These are phyloP conservation scores for Tylopilus rubrobrunneus DNA, from an alignment of 768 basidiomycete species.

Conservation along the genomic window DNA sequence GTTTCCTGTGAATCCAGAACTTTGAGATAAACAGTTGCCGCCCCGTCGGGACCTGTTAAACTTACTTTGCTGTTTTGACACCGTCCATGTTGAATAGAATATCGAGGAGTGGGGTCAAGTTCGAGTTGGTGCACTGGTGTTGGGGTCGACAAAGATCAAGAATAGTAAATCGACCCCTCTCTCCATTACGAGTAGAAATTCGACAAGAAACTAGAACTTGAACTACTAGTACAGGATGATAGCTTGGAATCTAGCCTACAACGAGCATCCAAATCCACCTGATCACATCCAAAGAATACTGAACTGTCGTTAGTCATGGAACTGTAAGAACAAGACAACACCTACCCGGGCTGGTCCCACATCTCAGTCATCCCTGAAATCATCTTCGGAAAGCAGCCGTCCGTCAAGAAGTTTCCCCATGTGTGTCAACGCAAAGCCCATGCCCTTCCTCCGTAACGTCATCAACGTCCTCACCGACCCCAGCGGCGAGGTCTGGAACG, in stretches of 20 bases:
- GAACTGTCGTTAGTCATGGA: not conserved
- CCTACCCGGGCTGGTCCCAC: too few relatives aligned
- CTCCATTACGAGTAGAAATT: not conserved
- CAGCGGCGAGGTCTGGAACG: constrained; percentile 38
- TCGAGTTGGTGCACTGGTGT: not conserved
- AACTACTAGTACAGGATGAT: not conserved
- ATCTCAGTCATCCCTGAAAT: constrained; percentile 4
- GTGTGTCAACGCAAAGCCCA: constrained; percentile 36
- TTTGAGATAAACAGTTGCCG: not conserved
- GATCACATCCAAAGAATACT: too few relatives aligned
- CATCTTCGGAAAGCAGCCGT: constrained; percentile 15
- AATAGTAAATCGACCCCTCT: not conserved
- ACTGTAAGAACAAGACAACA: not conserved
- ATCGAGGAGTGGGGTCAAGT: not conserved
- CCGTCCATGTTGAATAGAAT: constrained; percentile 26
- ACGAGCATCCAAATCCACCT: not conserved
- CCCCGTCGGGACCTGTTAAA: not conserved
- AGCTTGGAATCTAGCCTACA: not conserved
- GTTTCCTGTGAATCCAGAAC: constrained; percentile 43
- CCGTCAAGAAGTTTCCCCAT: constrained; percentile 38
- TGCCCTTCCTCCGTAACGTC: constrained; percentile 43
- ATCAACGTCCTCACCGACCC: constrained; percentile 19
- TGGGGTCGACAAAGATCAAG: not conserved
- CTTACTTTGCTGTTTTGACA: constrained; percentile 35
- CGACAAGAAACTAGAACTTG: too few relatives aligned